These are phyloP conservation scores for Perkinsus marinus DNA, from an alignment of 169 alveolate genomes.

Conservation along the genomic window DNA sequence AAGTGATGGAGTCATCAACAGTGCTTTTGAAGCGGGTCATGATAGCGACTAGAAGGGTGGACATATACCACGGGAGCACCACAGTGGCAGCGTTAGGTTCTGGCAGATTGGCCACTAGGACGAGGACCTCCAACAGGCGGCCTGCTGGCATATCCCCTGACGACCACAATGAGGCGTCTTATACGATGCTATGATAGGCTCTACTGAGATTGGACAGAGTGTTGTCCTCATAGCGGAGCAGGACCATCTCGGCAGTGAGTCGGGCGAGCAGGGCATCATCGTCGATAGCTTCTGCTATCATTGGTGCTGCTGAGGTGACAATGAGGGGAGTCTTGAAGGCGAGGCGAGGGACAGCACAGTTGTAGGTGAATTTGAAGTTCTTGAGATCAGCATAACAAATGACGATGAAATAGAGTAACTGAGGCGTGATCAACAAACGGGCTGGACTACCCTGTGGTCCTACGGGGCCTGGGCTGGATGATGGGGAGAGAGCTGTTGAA, in stretches of 20 bases:
- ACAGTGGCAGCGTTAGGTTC: neutral
- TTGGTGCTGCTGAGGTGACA: neutral
- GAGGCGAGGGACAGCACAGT: constrained; percentile 12
- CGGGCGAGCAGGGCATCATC: neutral
- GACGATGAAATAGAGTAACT: constrained; percentile 9
- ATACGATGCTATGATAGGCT: neutral
- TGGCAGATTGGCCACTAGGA: neutral
- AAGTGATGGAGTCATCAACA: neutral
- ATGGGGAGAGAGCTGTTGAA: neutral
- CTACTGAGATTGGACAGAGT: neutral
- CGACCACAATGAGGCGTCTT: neutral
- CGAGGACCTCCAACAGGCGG: neutral
- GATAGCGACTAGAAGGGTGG: neutral
- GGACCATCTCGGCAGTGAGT: neutral
- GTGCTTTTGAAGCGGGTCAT: neutral
- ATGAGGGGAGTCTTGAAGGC: constrained; percentile 12
- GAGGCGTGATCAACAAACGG: no score
- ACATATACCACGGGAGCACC: neutral
- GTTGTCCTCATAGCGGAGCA: neutral
- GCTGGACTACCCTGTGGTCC: no score
- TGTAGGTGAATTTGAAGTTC: constrained; percentile 30
- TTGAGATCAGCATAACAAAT: constrained; percentile 50
- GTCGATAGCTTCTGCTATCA: neutral
- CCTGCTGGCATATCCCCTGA: neutral
- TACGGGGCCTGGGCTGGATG: neutral